Evolutionary conservation across 768 basidiomycete species (phyloP).

Genomic region (Pleurotus sapidus): DNA sequence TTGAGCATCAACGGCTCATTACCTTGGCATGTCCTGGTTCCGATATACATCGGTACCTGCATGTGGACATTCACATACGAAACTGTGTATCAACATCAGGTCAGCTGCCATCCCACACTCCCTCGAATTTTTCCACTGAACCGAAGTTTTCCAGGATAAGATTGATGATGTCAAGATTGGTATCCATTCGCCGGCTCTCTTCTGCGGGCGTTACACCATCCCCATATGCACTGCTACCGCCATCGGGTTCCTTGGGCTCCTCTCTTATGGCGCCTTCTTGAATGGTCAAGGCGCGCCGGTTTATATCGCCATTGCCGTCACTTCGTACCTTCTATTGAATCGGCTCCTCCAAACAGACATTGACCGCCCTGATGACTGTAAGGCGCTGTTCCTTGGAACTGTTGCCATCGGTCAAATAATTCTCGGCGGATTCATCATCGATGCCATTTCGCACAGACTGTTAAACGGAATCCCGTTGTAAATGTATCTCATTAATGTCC

Average conservation of each 20-base stretch:
- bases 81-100: slow-evolving; percentile 31
- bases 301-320: slow-evolving; percentile 19
- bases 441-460: slow-evolving; percentile 17
- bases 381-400: slow-evolving; percentile 21
- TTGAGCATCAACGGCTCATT: slow-evolving; percentile 17
- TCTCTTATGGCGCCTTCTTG: slow-evolving; percentile 41
- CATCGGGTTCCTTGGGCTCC: slow-evolving; percentile 37
- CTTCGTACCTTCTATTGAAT: slow-evolving; percentile 16
- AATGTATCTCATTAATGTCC: not conserved
- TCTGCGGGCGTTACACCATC: slow-evolving; percentile 44
- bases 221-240: slow-evolving; percentile 46
- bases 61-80: slow-evolving; percentile 30
- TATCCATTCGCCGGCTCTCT: slow-evolving; percentile 57
- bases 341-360: slow-evolving; percentile 21
- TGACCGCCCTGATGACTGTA: slow-evolving; percentile 23
- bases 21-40: slow-evolving; percentile 21
- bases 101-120: slow-evolving; percentile 6
- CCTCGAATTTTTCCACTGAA: slow-evolving; percentile 1
- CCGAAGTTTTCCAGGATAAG: slow-evolving; percentile 45
- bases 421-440: slow-evolving; percentile 21
- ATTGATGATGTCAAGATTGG: slow-evolving; percentile 53
- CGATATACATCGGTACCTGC: slow-evolving; percentile 22
- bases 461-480: slow-evolving; percentile 14
- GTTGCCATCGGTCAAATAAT: slow-evolving; percentile 24
- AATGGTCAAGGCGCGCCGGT: slow-evolving; percentile 41